Conservation (phyloP, 495 filamentous ascomycete species). For the Neurospora tetrasperma region DNA sequence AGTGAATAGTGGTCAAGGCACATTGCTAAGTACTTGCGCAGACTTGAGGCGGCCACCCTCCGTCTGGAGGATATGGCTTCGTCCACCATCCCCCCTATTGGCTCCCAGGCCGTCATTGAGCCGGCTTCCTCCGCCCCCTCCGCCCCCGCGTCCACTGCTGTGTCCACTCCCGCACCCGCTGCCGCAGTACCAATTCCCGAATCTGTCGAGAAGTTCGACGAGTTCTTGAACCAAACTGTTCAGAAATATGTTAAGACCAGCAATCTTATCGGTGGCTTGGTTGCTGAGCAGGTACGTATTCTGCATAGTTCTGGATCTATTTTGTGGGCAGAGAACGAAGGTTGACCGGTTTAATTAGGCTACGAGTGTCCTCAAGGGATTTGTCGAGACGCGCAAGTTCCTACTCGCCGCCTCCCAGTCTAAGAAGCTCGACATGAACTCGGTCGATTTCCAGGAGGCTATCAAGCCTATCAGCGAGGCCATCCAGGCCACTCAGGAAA, state of each 20-base stretch:
- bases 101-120: slow-evolving; percentile 21
- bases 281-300: slow-evolving; percentile 64
- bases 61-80: slow-evolving; percentile 92
- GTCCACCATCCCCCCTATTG: slow-evolving; percentile 39
- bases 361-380: slow-evolving; percentile 38
- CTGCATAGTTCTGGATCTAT: background rate
- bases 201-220: slow-evolving; percentile 76
- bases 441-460: slow-evolving; percentile 43
- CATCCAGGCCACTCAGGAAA: slow-evolving; percentile 61
- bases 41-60: slow-evolving; percentile 94
- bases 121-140: slow-evolving; percentile 7
- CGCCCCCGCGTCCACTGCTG: slow-evolving; percentile 12
- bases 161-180: slow-evolving; percentile 25
- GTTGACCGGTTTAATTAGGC: slow-evolving; percentile 14
- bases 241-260: slow-evolving; percentile 70
- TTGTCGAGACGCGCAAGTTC: slow-evolving; percentile 77
- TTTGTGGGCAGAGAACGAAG: background rate
- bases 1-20: background rate
- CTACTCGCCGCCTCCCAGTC: slow-evolving; percentile 81
- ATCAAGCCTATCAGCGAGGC: slow-evolving; percentile 74
- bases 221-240: slow-evolving; percentile 63
- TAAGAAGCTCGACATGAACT: slow-evolving; percentile 73
- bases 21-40: slow-evolving; percentile 33
- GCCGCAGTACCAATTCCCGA: slow-evolving; percentile 55
- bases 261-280: slow-evolving; percentile 60